Conservation (phyloP, 1,139 yeast species). For the Zygoascus hellenicus region DNA sequence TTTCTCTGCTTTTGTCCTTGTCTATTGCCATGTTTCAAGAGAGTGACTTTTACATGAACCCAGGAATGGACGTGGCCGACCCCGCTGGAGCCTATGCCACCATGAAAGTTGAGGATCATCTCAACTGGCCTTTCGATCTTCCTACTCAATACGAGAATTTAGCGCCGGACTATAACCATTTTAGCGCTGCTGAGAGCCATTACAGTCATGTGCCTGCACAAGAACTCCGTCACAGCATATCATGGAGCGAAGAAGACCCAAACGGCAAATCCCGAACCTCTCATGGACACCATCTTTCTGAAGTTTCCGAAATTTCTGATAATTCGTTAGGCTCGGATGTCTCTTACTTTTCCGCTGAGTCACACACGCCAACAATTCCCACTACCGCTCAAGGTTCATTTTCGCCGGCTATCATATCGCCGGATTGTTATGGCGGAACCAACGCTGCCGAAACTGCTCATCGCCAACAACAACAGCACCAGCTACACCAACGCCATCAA, state of each 20-base stretch:
- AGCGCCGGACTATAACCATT: no score
- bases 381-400: neutral
- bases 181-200: neutral
- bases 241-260: slow-evolving; percentile 7
- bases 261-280: neutral
- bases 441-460: no score
- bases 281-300: slow-evolving; percentile 3
- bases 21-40: slow-evolving; percentile 6
- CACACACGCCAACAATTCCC: neutral
- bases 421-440: no score
- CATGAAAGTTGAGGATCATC: no score
- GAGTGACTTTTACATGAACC: slow-evolving; percentile 1
- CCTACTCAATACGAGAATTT: no score
- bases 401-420: slow-evolving; percentile 2
- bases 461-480: neutral
- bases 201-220: slow-evolving; percentile 6
- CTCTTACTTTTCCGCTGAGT: neutral
- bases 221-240: slow-evolving; percentile 8
- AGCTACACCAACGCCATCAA: neutral
- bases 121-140: no score
- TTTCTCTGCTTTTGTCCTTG: no score
- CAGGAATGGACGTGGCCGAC: slow-evolving; percentile 1
- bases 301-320: slow-evolving; percentile 2
- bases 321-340: slow-evolving; percentile 5
- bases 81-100: slow-evolving; percentile 1